These are phyloP conservation scores for Epichloe sibirici DNA, from an alignment of 2,329 filamentous ascomycete species.

Conservation along the genomic window DNA sequence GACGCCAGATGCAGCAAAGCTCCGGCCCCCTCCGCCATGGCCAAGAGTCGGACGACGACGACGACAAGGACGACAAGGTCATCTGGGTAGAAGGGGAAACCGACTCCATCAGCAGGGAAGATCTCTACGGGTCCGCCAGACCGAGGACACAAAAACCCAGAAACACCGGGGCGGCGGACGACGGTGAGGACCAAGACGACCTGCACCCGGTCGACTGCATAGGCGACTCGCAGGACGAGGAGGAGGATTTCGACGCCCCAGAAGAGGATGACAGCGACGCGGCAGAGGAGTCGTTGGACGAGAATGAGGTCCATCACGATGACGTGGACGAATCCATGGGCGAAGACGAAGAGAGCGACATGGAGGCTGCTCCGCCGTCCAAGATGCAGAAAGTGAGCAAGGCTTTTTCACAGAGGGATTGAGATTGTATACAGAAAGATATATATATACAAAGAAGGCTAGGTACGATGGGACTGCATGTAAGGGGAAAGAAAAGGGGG, in stretches of 20 bases:
- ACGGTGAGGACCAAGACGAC: slow-evolving; percentile 50
- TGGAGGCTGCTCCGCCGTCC: slow-evolving; percentile 34
- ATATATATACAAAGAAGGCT: too few relatives aligned
- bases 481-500: background rate
- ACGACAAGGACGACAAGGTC: slow-evolving; percentile 49
- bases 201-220: slow-evolving; percentile 42
- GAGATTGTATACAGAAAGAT: background rate
- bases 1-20: slow-evolving; percentile 52
- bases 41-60: slow-evolving; percentile 37
- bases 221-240: slow-evolving; percentile 49
- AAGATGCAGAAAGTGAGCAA: slow-evolving; percentile 31
- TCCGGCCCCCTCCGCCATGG: slow-evolving; percentile 26
- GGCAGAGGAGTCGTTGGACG: slow-evolving; percentile 38
- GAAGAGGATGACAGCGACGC: slow-evolving; percentile 34
- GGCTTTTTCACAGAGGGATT: slow-evolving; percentile 25
- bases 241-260: slow-evolving; percentile 29
- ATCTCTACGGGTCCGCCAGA: slow-evolving; percentile 22
- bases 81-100: slow-evolving; percentile 82
- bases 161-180: slow-evolving; percentile 38
- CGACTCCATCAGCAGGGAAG: slow-evolving; percentile 32
- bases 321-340: slow-evolving; percentile 42
- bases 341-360: slow-evolving; percentile 44
- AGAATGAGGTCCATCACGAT: slow-evolving; percentile 47
- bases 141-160: slow-evolving; percentile 23
- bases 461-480: background rate